Evolutionary conservation across 1,284 basidiomycete species (phyloP).

Genomic region (Cryptococcus deneoformans): DNA sequence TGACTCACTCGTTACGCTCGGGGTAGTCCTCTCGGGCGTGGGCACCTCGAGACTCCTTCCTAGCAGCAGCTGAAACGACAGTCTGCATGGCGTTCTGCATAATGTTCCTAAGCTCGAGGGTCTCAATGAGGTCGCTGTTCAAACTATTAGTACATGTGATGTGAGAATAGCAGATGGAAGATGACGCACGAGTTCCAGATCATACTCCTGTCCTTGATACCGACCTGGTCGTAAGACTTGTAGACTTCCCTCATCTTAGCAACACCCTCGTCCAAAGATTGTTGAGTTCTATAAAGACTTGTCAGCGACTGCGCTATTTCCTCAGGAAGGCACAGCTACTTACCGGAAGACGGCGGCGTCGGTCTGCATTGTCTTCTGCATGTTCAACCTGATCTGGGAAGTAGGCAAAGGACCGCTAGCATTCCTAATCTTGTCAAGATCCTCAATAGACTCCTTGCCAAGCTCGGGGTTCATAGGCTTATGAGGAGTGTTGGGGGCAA

Average conservation of each 20-base stretch:
- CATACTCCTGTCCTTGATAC: conserved; percentile 97
- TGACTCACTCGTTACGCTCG: conserved; percentile 61
- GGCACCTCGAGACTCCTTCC: conserved; percentile 96
- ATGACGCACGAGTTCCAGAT: conserved; percentile 91
- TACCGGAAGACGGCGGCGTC: conserved; percentile 88
- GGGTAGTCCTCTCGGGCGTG: conserved; percentile 97
- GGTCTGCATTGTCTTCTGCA: conserved; percentile 99
- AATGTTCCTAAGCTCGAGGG: conserved; percentile 93
- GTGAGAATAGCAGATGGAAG: background rate
- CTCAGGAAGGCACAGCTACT: conserved; percentile 19
- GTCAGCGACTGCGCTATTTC: background rate
- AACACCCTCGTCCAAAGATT: conserved; percentile 88
- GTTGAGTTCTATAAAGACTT: conserved; percentile 68
- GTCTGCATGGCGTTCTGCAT: conserved; percentile 95
- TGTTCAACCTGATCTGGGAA: conserved; percentile 84
- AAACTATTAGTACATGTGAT: background rate
- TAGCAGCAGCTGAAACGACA: conserved; percentile 88
- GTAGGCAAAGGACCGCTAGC: conserved; percentile 81
- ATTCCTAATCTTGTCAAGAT: conserved; percentile 85
- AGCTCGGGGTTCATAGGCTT: conserved; percentile 84
- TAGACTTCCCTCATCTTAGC: conserved; percentile 81
- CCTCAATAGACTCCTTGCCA: conserved; percentile 80
- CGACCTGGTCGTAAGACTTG: conserved; percentile 82
- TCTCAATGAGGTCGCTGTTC: conserved; percentile 79
- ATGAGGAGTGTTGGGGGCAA: conserved; percentile 87